Conservation (phyloP, 1,284 basidiomycete species). For the Gomphus bonarii region DNA sequence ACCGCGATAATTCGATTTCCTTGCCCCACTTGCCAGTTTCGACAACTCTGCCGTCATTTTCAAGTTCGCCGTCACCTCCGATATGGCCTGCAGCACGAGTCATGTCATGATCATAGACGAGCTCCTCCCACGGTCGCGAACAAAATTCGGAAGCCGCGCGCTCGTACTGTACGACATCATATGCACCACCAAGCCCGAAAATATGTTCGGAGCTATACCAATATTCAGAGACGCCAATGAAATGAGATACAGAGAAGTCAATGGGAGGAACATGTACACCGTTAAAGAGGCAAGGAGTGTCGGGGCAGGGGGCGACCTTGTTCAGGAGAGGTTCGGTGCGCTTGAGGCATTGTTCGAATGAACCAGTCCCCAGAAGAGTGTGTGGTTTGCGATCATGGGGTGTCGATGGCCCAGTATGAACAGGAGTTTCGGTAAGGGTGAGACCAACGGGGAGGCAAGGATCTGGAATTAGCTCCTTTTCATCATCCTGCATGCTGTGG, state of each 20-base stretch:
- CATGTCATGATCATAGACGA: constrained; percentile 59
- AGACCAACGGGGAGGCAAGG: constrained; percentile 86
- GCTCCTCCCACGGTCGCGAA: constrained; percentile 31
- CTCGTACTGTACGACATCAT: constrained; percentile 95
- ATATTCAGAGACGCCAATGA: constrained; percentile 97
- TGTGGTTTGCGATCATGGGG: constrained; percentile 40
- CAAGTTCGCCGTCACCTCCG: constrained; percentile 46
- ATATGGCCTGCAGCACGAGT: constrained; percentile 35
- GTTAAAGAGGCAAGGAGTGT: constrained; percentile 90
- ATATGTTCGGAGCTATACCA: constrained; percentile 99
- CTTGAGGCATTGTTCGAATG: constrained; percentile 77
- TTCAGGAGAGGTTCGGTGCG: constrained; percentile 75
- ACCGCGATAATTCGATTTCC: constrained; percentile 68
- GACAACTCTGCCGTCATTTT: constrained; percentile 45
- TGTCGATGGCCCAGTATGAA: constrained; percentile 30
- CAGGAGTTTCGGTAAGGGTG: constrained; percentile 40
- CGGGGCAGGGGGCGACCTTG: constrained; percentile 75
- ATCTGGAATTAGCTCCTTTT: constrained; percentile 50
- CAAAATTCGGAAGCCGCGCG: constrained; percentile 87
- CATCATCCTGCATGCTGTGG: constrained; percentile 19
- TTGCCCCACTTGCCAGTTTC: constrained; percentile 60
- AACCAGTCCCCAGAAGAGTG: constrained; percentile 79
- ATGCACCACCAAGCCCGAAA: constrained; percentile 88
- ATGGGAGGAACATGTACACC: constrained; percentile 91
- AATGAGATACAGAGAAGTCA: constrained; percentile 84